These are phyloP conservation scores for Colletotrichum sp. DNA, from an alignment of 2,329 filamentous ascomycete genomes.

Conservation along the genomic window DNA sequence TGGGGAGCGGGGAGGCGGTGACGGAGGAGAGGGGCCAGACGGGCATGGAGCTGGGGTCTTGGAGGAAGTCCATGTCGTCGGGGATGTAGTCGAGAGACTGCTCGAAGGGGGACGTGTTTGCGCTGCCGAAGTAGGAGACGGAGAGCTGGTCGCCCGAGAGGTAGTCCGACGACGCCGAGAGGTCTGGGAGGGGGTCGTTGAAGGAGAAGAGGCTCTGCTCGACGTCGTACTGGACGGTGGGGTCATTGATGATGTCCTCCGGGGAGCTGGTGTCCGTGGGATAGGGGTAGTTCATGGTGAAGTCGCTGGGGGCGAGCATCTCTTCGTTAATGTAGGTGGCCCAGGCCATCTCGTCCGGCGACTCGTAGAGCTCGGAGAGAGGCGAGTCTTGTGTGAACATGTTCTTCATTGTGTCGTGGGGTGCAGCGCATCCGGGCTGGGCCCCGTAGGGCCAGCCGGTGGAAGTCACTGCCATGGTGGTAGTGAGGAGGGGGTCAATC, in stretches of 20 bases:
- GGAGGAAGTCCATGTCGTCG: background rate
- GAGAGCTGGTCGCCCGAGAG: slow-evolving; percentile 15
- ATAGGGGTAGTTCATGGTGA: background rate
- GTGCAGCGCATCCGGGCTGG: slow-evolving; percentile 11
- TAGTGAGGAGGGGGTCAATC: background rate
- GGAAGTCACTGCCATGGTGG: slow-evolving; percentile 11
- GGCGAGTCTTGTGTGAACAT: background rate
- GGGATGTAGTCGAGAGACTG: slow-evolving; percentile 12
- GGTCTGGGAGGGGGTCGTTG: slow-evolving; percentile 8
- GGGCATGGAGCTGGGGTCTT: background rate
- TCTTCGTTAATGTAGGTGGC: slow-evolving; percentile 15
- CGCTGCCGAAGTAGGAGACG: slow-evolving; percentile 10
- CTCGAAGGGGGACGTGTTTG: slow-evolving; percentile 14
- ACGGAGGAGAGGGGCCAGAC: background rate
- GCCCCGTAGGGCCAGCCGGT: slow-evolving; percentile 3
- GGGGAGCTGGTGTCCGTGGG: background rate
- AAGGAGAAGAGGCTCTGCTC: slow-evolving; percentile 16
- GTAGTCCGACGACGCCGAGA: slow-evolving; percentile 11
- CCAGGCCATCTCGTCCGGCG: slow-evolving; percentile 7
- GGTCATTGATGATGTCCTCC: slow-evolving; percentile 11
- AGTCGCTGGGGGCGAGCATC: slow-evolving; percentile 4
- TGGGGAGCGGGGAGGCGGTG: background rate
- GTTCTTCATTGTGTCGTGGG: slow-evolving; percentile 10
- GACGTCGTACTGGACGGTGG: background rate
- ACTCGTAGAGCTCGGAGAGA: slow-evolving; percentile 14